phyloP scores from a whole-genome alignment of 148 eudicot genomes.

The Rhododendron simsii region DNA sequence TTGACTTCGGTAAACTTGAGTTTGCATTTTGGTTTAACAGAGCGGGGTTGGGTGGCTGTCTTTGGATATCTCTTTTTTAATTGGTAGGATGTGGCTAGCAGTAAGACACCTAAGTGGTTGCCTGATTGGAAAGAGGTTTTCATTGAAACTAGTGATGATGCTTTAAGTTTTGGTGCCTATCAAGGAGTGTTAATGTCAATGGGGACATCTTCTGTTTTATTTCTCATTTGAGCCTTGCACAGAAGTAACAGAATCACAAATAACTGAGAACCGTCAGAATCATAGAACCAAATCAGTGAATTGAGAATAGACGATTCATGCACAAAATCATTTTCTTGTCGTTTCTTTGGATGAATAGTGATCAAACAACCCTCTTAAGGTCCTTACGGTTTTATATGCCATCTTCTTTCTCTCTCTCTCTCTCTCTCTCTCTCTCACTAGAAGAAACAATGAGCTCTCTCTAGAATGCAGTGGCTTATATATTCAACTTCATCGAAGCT shows the following conservation, averaged over 20 bases:
- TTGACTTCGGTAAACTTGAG: neutral
- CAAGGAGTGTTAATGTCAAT: neutral
- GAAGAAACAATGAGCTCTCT: neutral
- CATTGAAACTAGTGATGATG: neutral
- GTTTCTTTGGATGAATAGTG: neutral
- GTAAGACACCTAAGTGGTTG: neutral
- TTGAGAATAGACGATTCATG: neutral
- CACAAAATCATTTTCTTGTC: neutral
- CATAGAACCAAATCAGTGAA: no score
- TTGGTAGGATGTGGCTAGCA: neutral
- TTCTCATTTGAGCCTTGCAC: neutral
- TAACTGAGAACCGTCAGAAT: neutral
- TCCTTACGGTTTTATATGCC: neutral
- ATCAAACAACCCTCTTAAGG: neutral
- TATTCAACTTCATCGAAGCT: no score
- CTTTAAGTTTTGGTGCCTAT: neutral
- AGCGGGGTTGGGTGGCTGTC: neutral
- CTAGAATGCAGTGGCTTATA: no score
- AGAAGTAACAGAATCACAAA: neutral
- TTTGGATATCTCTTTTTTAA: neutral
- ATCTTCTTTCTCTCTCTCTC: no score
- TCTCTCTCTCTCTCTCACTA: no score
- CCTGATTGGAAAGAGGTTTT: neutral
- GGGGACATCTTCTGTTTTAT: neutral
- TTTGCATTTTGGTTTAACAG: neutral